Percentiles rank a stretch among this genome's conserved stretches.
These are phyloP conservation scores for Triadica sebifera DNA, from an alignment of 345 rosid genomes.

Conservation along the genomic window DNA sequence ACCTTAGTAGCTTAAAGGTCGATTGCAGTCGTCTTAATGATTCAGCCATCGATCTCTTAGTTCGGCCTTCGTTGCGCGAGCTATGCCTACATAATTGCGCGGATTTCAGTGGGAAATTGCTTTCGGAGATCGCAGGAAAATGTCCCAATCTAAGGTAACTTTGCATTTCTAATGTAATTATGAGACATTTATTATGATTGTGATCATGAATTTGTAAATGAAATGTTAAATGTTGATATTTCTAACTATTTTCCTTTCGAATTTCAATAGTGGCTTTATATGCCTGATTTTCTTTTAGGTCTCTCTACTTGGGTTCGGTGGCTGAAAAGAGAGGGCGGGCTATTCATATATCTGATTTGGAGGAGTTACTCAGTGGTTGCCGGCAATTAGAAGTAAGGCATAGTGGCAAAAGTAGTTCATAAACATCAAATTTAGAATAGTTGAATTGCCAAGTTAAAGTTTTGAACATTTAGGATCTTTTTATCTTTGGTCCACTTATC, in stretches of 20 bases:
- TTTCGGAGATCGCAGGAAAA: slow-evolving; percentile 67
- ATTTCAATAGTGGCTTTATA: slow-evolving; percentile 7
- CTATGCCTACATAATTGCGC: slow-evolving; percentile 67
- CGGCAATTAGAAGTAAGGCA: slow-evolving; percentile 77
- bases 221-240: neutral
- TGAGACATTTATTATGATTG: neutral
- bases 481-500: too few species aligned
- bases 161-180: neutral
- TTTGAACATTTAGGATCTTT: too few species aligned
- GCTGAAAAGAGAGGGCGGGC: slow-evolving; percentile 78
- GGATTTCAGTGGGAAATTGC: slow-evolving; percentile 71
- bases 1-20: slow-evolving; percentile 66
- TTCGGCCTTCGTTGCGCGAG: slow-evolving; percentile 62
- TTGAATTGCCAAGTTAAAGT: too few species aligned
- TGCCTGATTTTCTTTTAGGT: slow-evolving; percentile 40
- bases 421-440: neutral
- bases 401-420: slow-evolving; percentile 13
- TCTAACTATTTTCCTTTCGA: too few species aligned
- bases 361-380: slow-evolving; percentile 79
- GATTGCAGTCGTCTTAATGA: slow-evolving; percentile 74
- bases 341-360: slow-evolving; percentile 63
- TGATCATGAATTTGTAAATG: neutral
- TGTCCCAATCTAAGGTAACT: slow-evolving; percentile 68
- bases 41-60: slow-evolving; percentile 49
- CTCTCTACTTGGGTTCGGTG: slow-evolving; percentile 76